Evolutionary conservation across 2,329 filamentous ascomycete genomes (phyloP).

Genomic region (Microsporum canis): DNA sequence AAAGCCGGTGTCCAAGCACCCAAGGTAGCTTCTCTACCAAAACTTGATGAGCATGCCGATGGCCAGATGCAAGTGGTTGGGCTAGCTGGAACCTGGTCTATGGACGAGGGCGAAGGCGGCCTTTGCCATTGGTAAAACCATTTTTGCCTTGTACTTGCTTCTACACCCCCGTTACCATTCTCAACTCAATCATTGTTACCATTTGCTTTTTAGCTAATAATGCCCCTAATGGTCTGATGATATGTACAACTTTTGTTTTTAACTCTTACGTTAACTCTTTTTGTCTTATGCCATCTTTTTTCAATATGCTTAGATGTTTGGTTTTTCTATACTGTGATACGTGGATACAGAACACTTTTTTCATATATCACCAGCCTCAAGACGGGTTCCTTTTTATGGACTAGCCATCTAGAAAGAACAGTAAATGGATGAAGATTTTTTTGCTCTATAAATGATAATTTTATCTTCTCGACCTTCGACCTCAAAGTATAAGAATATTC

Average conservation of each 20-base stretch:
- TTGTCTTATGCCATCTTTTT: neutral
- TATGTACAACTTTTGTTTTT: neutral
- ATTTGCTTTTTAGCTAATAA: neutral
- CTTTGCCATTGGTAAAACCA: slow-evolving; percentile 42
- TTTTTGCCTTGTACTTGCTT: neutral
- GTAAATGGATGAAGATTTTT: no score
- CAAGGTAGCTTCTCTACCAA: slow-evolving; percentile 37
- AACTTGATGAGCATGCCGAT: slow-evolving; percentile 43
- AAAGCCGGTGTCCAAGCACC: slow-evolving; percentile 14
- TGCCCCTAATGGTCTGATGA: neutral
- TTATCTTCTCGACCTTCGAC: no score
- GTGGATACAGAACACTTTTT: no score
- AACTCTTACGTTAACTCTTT: neutral
- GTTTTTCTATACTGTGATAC: neutral
- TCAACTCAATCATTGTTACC: neutral
- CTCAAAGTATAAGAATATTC: no score
- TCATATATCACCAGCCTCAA: no score
- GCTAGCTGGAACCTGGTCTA: slow-evolving; percentile 75
- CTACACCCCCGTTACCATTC: neutral
- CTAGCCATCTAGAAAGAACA: no score
- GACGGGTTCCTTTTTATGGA: no score
- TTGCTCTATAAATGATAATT: no score
- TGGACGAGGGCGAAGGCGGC: slow-evolving; percentile 65
- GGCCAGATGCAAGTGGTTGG: slow-evolving; percentile 53
- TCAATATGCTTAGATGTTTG: neutral